Percentiles rank a stretch among this genome's conserved stretches.
phyloP scores from a whole-genome alignment of 257 asterid species.

The Primulina eburnea region DNA sequence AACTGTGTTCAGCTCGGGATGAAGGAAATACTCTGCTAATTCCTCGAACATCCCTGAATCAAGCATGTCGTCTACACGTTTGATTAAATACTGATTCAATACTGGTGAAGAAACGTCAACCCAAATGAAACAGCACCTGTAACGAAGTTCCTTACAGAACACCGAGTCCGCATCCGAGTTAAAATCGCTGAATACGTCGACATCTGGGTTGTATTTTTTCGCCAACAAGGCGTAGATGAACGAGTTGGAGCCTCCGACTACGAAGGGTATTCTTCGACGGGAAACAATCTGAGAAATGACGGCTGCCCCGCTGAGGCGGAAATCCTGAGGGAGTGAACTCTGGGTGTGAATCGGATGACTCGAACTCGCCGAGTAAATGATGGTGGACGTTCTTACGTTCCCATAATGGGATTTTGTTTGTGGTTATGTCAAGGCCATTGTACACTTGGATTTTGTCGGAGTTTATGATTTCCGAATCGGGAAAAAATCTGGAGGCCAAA shows the following conservation, averaged over 20 bases:
- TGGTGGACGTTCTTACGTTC: conserved; percentile 62
- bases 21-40: conserved; percentile 36
- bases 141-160: conserved; percentile 43
- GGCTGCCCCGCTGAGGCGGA: conserved; percentile 37
- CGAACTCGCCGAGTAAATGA: conserved; percentile 72
- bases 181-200: conserved; percentile 47
- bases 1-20: conserved; percentile 27
- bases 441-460: conserved; percentile 85
- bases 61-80: conserved; percentile 86
- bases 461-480: conserved; percentile 67
- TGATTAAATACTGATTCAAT: conserved; percentile 42
- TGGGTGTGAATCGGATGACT: conserved; percentile 48
- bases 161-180: conserved; percentile 22
- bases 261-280: conserved; percentile 40
- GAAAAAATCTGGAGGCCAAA: conserved; percentile 56
- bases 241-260: conserved; percentile 95
- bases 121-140: conserved; percentile 73
- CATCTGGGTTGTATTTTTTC: conserved; percentile 36
- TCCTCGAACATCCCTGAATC: conserved; percentile 78
- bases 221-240: conserved; percentile 57
- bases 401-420: conserved; percentile 62
- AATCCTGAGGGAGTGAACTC: conserved; percentile 66
- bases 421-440: conserved; percentile 62
- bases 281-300: conserved; percentile 39
- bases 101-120: conserved; percentile 61